Evolutionary conservation across 768 basidiomycete genomes (phyloP).

Genomic region (Leucogyrophana mollusca): DNA sequence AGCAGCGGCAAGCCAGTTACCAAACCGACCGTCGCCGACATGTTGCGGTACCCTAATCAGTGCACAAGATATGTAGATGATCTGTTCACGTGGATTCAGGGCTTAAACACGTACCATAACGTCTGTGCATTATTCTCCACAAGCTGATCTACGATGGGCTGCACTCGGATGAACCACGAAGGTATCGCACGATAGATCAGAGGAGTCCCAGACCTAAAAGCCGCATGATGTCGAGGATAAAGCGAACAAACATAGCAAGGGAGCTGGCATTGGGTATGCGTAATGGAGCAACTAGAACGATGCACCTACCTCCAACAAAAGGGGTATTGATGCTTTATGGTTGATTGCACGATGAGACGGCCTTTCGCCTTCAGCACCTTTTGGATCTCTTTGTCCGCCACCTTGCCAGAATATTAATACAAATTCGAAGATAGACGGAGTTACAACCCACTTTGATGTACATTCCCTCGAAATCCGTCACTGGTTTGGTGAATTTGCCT

Average conservation of each 20-base stretch:
- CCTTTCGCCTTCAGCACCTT: slow-evolving; percentile 86
- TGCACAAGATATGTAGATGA: slow-evolving; percentile 7
- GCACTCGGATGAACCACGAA: slow-evolving; percentile 92
- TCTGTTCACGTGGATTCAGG: slow-evolving; percentile 1
- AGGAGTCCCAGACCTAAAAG: slow-evolving; percentile 85
- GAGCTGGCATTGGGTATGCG: too few species aligned
- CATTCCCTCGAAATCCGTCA: slow-evolving; percentile 84
- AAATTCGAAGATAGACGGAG: neutral
- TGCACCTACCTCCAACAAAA: slow-evolving; percentile 87
- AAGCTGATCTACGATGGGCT: slow-evolving; percentile 80
- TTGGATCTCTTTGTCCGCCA: slow-evolving; percentile 93
- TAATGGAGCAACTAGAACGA: too few species aligned
- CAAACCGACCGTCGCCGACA: slow-evolving; percentile 91
- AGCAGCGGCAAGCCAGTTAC: slow-evolving; percentile 98
- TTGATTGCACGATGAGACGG: slow-evolving; percentile 84
- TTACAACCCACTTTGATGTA: slow-evolving; percentile 74
- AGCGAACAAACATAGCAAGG: neutral
- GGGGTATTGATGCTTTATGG: slow-evolving; percentile 88
- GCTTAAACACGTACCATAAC: slow-evolving; percentile 58
- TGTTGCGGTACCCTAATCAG: slow-evolving; percentile 89
- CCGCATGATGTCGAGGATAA: neutral
- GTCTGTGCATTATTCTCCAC: slow-evolving; percentile 90
- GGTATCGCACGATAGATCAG: slow-evolving; percentile 96
- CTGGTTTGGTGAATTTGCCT: slow-evolving; percentile 84
- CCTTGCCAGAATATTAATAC: slow-evolving; percentile 40